A percentile compares a stretch with the other conserved stretches of the same genome.
Conservation (phyloP, 2,329 filamentous ascomycete genomes). For the Clarireedia homoeocarpa region DNA sequence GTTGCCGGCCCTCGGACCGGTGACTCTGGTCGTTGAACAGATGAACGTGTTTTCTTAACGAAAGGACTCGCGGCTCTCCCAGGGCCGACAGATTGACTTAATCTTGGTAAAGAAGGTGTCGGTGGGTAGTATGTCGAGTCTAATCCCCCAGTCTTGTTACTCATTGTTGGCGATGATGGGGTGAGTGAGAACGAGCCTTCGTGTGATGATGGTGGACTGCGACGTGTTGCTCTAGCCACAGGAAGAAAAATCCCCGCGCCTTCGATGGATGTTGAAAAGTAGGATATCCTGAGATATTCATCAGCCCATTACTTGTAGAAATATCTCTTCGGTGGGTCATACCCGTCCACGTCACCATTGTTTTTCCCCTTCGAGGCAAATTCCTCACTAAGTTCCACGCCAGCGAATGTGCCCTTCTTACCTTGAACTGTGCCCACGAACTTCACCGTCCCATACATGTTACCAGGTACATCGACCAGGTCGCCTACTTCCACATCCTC, state of each 20-base stretch:
- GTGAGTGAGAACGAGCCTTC: slow-evolving; percentile 53
- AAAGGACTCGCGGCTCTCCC: slow-evolving; percentile 59
- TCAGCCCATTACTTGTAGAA: slow-evolving; percentile 14
- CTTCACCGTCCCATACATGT: slow-evolving; percentile 83
- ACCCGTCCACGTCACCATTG: slow-evolving; percentile 93
- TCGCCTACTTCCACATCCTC: slow-evolving; percentile 67
- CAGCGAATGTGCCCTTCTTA: slow-evolving; percentile 86
- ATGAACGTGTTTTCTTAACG: slow-evolving; percentile 64
- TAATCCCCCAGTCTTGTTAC: slow-evolving; percentile 38
- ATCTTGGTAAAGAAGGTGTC: slow-evolving; percentile 62
- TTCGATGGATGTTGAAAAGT: slow-evolving; percentile 72
- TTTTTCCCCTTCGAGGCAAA: slow-evolving; percentile 87
- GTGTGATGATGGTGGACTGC: slow-evolving; percentile 47
- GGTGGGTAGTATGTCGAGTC: slow-evolving; percentile 52
- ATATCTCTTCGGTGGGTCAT: slow-evolving; percentile 32
- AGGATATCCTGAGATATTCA: slow-evolving; percentile 47
- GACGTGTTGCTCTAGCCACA: slow-evolving; percentile 68
- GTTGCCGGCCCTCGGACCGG: slow-evolving; percentile 63
- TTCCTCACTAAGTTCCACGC: slow-evolving; percentile 78
- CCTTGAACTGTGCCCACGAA: slow-evolving; percentile 82
- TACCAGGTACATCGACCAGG: slow-evolving; percentile 82
- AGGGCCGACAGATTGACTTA: slow-evolving; percentile 82
- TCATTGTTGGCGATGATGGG: slow-evolving; percentile 54
- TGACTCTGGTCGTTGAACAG: slow-evolving; percentile 68
- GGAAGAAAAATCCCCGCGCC: slow-evolving; percentile 93